Evolutionary conservation across 345 rosid species (phyloP), one percentile per base, ranked within the genome.

Genomic region (Jatropha curcas): DNA sequence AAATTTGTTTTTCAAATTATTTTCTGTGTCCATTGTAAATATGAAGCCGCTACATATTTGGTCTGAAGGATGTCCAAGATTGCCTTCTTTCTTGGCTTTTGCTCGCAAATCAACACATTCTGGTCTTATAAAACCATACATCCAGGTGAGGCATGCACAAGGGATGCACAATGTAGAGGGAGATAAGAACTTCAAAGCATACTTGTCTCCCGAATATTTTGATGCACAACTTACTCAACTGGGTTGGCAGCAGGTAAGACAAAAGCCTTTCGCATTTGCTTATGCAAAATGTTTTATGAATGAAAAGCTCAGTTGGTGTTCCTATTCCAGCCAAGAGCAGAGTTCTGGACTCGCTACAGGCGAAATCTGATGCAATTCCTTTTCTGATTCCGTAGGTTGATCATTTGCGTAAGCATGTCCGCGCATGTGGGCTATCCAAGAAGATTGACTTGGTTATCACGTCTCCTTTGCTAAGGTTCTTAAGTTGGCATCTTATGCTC

Each of bases 111-210:
- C 77, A 82, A 74, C 82, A 74, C 63, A 69, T 74, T 84, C 65
- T 78, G 85, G 80, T 87, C 86, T 84, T 83, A 77, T 83, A 58
- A 80, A 84, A 83, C 82, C 59, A 71, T 81, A 74, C 79, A 81
- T 85, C 80, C 89, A 95, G 98, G 99, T 95, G 84, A 92, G 99
- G 82, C 98, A 95, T 86, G 99, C 96, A 19, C 99, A 95, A 68
- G 99, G 99, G 65, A 84, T 86, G 74, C 99, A 92, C 89, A 95
- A 95, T 86, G 97, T 91, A 25, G 98, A 92, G 67, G 99, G 98
- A 59, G 99, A 92, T 51, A 91, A 88, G 90, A 92, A 87, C 87
- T 84, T 76, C 83, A 86, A 89, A 79, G 93, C 92, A 7, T 89
- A 85, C 84, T 77, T 92, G 94, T 86, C 88, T 77, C 98, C 94